phyloP scores from a whole-genome alignment of 208 protist genomes.

The Spongospora subterranea region DNA sequence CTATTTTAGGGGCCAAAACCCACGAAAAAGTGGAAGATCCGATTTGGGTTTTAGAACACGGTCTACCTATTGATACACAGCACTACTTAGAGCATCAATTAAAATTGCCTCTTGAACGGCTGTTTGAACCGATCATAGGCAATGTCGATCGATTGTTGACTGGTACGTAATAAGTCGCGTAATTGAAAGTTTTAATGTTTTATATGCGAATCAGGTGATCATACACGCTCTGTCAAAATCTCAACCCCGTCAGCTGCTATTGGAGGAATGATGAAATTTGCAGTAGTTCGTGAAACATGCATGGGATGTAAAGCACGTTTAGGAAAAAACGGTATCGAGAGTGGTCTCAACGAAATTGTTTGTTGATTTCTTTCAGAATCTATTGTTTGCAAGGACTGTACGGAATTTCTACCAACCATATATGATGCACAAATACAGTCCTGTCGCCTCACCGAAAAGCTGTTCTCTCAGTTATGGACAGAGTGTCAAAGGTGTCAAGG shows the following conservation, averaged over 20 bases:
- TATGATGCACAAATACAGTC: conserved; percentile 22
- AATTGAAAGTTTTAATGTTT: background rate
- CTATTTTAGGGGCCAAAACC: conserved; percentile 81
- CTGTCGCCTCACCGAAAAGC: conserved; percentile 79
- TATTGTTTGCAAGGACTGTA: conserved; percentile 52
- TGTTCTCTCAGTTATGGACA: conserved; percentile 95
- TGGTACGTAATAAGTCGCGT: background rate
- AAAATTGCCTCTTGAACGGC: conserved; percentile 81
- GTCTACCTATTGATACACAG: conserved; percentile 88
- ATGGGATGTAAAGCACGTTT: conserved; percentile 87
- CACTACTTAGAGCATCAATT: conserved; percentile 96
- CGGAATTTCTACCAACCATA: background rate
- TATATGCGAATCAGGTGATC: conserved; percentile 83
- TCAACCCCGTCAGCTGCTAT: conserved; percentile 86
- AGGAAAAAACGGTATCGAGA: background rate
- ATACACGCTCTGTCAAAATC: conserved; percentile 93
- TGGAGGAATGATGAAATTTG: conserved; percentile 95
- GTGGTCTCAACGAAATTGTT: background rate
- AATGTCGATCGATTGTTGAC: conserved; percentile 62
- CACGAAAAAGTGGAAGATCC: conserved; percentile 99
- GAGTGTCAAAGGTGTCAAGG: conserved; percentile 98
- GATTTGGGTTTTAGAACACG: conserved; percentile 95
- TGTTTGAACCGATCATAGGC: conserved; percentile 95
- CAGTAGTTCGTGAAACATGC: conserved; percentile 91
- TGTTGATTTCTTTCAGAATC: background rate